Base-by-base conservation (phyloP, 768 basidiomycete species). In the Kwoniella botswanensis region DNA sequence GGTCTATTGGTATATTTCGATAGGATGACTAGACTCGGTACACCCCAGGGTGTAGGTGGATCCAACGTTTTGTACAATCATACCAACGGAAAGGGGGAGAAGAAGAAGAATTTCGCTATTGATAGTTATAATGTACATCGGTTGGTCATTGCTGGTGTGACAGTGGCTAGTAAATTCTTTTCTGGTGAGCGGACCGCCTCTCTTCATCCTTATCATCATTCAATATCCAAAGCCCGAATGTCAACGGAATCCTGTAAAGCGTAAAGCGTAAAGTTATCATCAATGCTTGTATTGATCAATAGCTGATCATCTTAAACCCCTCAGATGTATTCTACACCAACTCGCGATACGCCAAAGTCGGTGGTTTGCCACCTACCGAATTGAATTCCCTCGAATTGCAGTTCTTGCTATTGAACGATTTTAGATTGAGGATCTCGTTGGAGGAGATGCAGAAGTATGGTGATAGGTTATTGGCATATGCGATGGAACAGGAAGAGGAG, bases 141-240 rank as follows among this genome's bases (percentile, higher is more conserved):
- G 58, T 87, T 99, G 54, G 92, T 98, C 78, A 98, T 99, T 72
- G 94, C 97, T 0, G 97, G 97, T 11, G 93, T 99, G 57, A 98
- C 97, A 2, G 96, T 99, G n/a, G 96, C 96, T 24, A 94, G 92
- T 86, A 99, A 99, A 84, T 99, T 98, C 83, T 98, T 98, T 82
- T 92, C 91, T 66, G 82, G 82, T 82, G 64, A 71, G 79, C 77
- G 17, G 11, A 21, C 21, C 24, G 35, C 24, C 13, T 59, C 3
- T 29, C 12, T 13, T 59, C 35, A 29, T 26, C 21, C 4, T 59
- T 11, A 13, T 26, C n/a, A 10, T 17, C 15, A 35, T 35, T 35
- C 6, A 35, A 35, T 35, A 35, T 1, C 35, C 35, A 35, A 6
- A 9, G 35, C 6, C 35, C 35, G 6, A 35, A 35, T 35, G 35